These are phyloP conservation scores for Colletotrichum aenigma DNA, from an alignment of 2,329 filamentous ascomycete species.

Conservation along the genomic window DNA sequence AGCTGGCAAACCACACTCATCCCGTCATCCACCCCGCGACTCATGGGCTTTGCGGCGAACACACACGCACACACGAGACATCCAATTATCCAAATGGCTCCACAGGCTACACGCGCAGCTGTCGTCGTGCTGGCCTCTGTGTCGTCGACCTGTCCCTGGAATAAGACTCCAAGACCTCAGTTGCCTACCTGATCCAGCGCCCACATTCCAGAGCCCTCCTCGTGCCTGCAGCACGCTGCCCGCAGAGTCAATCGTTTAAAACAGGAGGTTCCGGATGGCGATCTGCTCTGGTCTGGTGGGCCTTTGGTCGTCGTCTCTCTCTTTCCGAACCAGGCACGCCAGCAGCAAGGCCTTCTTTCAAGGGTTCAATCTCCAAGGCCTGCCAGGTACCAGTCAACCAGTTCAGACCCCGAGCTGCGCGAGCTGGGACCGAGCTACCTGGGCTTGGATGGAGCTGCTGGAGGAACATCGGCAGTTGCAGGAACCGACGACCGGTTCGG, in stretches of 20 bases:
- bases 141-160: neutral
- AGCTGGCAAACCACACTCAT: neutral
- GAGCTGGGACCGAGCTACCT: neutral
- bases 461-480: neutral
- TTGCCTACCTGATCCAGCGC: neutral
- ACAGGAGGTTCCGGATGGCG: conserved; percentile 14
- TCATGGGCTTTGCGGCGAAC: neutral
- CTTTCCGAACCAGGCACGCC: neutral
- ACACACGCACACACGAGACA: neutral
- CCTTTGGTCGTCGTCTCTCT: neutral
- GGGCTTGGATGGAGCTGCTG: neutral
- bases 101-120: neutral
- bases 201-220: conserved; percentile 13
- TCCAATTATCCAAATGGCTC: neutral
- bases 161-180: neutral
- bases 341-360: neutral
- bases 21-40: neutral
- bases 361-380: neutral
- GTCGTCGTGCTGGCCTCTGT: neutral
- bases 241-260: conserved; percentile 12
- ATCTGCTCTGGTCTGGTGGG: neutral
- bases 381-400: neutral
- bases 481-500: neutral
- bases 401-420: neutral
- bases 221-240: conserved; percentile 10